Evolutionary conservation across 106 monocot genomes (phyloP).

Genomic region (Iris macrosiphon): DNA sequence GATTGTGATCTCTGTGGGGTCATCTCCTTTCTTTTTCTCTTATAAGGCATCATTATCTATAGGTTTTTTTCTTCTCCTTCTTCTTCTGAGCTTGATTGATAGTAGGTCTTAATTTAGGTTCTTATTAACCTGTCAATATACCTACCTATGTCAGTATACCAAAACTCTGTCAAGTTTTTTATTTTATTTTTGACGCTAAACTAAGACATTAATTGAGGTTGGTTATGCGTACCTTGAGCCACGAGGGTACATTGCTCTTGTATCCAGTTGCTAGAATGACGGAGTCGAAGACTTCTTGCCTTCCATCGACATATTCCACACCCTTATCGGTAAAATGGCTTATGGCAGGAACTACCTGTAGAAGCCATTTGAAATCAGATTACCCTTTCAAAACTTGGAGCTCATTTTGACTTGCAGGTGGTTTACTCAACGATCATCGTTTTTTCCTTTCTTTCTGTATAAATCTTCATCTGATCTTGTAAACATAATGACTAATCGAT

Average conservation of each 20-base stretch:
- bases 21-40: background rate
- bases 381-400: background rate
- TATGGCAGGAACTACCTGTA: slow-evolving; percentile 61
- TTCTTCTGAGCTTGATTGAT: too few species aligned
- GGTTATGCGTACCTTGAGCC: slow-evolving; percentile 66
- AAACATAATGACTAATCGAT: background rate
- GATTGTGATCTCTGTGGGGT: background rate
- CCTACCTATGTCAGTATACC: too few species aligned
- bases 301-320: slow-evolving; percentile 61
- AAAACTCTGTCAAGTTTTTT: background rate
- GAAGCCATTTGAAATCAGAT: background rate
- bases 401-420: too few species aligned
- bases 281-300: slow-evolving; percentile 45
- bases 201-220: background rate
- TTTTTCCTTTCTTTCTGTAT: too few species aligned
- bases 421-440: too few species aligned
- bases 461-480: background rate
- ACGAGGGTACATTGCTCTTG: slow-evolving; percentile 69
- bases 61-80: background rate
- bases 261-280: slow-evolving; percentile 87
- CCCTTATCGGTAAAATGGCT: slow-evolving; percentile 33
- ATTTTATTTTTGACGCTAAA: background rate
- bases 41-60: too few species aligned
- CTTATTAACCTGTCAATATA: too few species aligned
- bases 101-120: too few species aligned